A percentile compares a stretch with the other conserved stretches of the same genome.
phyloP scores from a whole-genome alignment of 306 rosid genomes.

The Cajanus cajan region DNA sequence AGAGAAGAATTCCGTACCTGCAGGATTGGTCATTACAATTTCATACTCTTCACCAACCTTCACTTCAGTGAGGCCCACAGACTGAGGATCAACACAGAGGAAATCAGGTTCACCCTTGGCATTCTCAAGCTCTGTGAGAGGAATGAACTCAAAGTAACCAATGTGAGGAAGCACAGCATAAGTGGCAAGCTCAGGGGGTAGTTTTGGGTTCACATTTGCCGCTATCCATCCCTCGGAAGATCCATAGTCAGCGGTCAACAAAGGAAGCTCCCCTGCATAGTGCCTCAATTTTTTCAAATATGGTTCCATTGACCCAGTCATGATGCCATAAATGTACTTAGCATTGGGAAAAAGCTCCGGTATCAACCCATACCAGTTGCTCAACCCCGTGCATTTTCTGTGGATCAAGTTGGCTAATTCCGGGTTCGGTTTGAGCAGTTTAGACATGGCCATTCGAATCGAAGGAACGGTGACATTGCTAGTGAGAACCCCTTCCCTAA shows the following conservation, averaged over 20 bases:
- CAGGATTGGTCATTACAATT: conserved; percentile 65
- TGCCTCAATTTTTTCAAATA: conserved; percentile 80
- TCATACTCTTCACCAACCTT: conserved; percentile 76
- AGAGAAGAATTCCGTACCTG: conserved; percentile 55
- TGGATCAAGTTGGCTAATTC: conserved; percentile 59
- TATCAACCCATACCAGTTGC: conserved; percentile 88
- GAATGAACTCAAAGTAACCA: conserved; percentile 86
- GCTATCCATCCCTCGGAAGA: conserved; percentile 97
- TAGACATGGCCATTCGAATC: conserved; percentile 59
- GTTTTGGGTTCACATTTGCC: conserved; percentile 69
- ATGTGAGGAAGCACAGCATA: conserved; percentile 81
- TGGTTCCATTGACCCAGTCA: conserved; percentile 98
- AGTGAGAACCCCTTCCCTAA: conserved; percentile 61
- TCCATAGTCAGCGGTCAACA: conserved; percentile 88
- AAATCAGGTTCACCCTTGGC: background rate
- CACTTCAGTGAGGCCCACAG: conserved; percentile 73
- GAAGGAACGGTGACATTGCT: conserved; percentile 55
- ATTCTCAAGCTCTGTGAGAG: conserved; percentile 35
- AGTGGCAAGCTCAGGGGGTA: conserved; percentile 69
- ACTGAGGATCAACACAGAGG: conserved; percentile 36
- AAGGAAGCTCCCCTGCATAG: conserved; percentile 72
- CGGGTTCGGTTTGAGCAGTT: conserved; percentile 71
- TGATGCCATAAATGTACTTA: conserved; percentile 79
- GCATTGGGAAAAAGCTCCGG: conserved; percentile 84
- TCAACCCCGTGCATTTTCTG: conserved; percentile 57